Percentiles rank a stretch among this genome's conserved stretches.
phyloP scores from a whole-genome alignment of 208 protist species.

The Trypanosoma congolense region DNA sequence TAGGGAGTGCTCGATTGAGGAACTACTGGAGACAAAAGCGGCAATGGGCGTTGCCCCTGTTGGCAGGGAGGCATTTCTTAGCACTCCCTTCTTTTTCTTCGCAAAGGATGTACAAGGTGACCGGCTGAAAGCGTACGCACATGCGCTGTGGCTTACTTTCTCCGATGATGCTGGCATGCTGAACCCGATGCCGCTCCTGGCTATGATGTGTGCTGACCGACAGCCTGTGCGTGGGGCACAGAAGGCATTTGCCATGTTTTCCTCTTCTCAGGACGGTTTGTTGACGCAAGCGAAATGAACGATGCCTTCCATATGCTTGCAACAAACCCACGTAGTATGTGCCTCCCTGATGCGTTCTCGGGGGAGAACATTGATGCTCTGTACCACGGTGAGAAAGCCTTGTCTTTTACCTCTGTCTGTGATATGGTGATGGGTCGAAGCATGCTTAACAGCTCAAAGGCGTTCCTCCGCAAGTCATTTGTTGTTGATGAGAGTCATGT shows the following conservation, averaged over 20 bases:
- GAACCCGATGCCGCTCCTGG: constrained; percentile 48
- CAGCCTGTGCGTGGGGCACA: constrained; percentile 80
- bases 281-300: constrained; percentile 30
- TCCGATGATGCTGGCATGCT: constrained; percentile 26
- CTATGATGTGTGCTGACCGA: constrained; percentile 68
- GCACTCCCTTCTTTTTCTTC: constrained; percentile 66
- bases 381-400: constrained; percentile 23
- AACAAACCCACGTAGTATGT: constrained; percentile 48
- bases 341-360: constrained; percentile 51
- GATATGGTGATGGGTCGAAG: constrained; percentile 57
- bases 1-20: constrained; percentile 42
- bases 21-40: constrained; percentile 41
- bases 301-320: constrained; percentile 58
- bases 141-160: constrained; percentile 75
- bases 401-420: constrained; percentile 66
- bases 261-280: constrained; percentile 20
- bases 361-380: constrained; percentile 50
- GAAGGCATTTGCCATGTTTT: constrained; percentile 75
- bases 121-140: constrained; percentile 50
- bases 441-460: constrained; percentile 69
- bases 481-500: constrained; percentile 10
- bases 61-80: constrained; percentile 43
- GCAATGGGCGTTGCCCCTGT: constrained; percentile 37
- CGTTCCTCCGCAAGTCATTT: constrained; percentile 72
- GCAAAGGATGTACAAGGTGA: constrained; percentile 36